Base-by-base conservation (phyloP, 2,329 filamentous ascomycete species). In the Fusarium armeniacum region DNA sequence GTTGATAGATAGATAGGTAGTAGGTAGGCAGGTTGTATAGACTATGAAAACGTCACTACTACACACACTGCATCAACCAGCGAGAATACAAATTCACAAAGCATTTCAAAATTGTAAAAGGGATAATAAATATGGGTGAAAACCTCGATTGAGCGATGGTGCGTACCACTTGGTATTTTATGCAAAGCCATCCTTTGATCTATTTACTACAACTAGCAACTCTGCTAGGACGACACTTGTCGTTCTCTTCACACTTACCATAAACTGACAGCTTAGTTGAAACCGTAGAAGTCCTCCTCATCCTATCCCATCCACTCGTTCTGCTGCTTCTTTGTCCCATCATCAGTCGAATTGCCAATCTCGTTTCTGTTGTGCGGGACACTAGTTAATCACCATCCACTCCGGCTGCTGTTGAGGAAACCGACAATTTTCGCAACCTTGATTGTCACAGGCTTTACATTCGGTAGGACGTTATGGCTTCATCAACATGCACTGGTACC, bases 401-500 rank as follows among this genome's bases (percentile, higher is more conserved):
- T 11, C 28, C 28, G 3, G 9, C 28, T 30, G 28, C 28, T 30
- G 28, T 30, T 10, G 2, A 30, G 28, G 3, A 30, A 30, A 3
- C 28, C 28, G 28, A 30, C 28, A 30, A 30, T 30, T 30, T 30
- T 4, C 28, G 11, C 28, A 30, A 11, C 28, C 28, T 30, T 10
- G 28, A 30, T 30, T 30, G 10, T 30, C 28, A 30, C 28, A 30
- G 28, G 28, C 28, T 30, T 30, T 30, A 30, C 28, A 30, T 30
- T 30, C 28, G 10, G 10, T 30, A 30, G 28, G 8, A 30, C 28
- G 11, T 30, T 9, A 30, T 30, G 16, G 11, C 33, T 36, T 11
- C 35, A 63, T 6, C 26, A 72, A 43, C 35, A 74, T 50, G 28
- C 72, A 76, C 54, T 77, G 65, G 40, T 63, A 71, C 70, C 68